Evolutionary conservation across 495 filamentous ascomycete genomes (phyloP).

Genomic region (Trichodelitschia bisporula): DNA sequence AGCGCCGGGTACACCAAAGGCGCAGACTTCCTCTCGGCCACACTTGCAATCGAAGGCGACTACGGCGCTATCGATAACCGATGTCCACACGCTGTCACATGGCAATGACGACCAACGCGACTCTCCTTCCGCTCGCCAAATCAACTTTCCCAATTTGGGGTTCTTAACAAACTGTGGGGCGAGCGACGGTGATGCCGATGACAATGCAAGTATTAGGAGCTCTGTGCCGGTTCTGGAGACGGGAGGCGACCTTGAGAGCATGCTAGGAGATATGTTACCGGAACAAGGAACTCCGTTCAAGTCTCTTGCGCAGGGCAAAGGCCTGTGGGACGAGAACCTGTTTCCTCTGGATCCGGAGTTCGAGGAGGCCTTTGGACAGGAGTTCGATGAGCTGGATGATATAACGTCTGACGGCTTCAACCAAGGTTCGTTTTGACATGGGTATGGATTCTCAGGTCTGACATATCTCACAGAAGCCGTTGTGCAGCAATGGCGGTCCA

Average conservation of each 20-base stretch:
- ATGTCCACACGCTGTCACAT: conserved; percentile 47
- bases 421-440: conserved; percentile 28
- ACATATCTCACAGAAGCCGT: conserved; percentile 18
- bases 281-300: conserved; percentile 31
- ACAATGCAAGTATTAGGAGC: conserved; percentile 65
- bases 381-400: conserved; percentile 58
- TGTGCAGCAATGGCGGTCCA: conserved; percentile 53
- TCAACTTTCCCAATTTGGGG: conserved; percentile 20
- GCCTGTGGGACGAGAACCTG: conserved; percentile 21
- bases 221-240: conserved; percentile 48
- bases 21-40: conserved; percentile 12
- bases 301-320: conserved; percentile 29
- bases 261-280: conserved; percentile 44
- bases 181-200: conserved; percentile 40
- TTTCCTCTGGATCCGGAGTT: conserved; percentile 26
- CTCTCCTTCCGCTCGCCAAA: conserved; percentile 9
- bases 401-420: conserved; percentile 32
- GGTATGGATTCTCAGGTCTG: conserved; percentile 4
- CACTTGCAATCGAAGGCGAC: conserved; percentile 49
- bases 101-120: conserved; percentile 26
- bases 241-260: conserved; percentile 55
- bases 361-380: conserved; percentile 35
- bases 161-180: conserved; percentile 22
- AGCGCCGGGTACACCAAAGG: conserved; percentile 5
- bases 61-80: conserved; percentile 55